These are phyloP conservation scores for Clavariopsis aquatica DNA, from an alignment of 495 filamentous ascomycete genomes.

Conservation along the genomic window DNA sequence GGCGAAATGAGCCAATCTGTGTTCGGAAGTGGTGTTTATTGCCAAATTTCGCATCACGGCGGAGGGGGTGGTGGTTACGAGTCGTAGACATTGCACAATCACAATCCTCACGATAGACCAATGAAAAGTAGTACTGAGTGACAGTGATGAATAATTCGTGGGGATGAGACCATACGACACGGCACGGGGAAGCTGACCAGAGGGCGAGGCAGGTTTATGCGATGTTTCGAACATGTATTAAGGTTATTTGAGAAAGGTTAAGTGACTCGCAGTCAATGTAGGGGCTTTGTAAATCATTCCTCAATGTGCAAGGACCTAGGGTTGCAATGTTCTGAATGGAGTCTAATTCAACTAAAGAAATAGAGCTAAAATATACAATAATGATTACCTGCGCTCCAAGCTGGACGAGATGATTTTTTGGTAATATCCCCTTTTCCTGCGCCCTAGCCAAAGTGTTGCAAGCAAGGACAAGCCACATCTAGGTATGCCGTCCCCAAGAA, in stretches of 20 bases:
- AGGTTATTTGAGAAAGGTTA: neutral
- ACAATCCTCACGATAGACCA: neutral
- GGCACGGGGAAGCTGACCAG: too few species aligned
- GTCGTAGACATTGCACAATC: neutral
- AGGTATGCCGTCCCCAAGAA: neutral
- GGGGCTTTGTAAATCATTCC: neutral
- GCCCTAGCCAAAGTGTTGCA: conserved; percentile 3
- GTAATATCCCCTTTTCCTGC: too few species aligned
- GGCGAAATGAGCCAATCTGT: neutral
- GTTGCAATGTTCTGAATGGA: neutral
- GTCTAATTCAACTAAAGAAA: conserved; percentile 14
- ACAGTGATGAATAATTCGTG: too few species aligned
- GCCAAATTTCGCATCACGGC: neutral
- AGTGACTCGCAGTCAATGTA: neutral
- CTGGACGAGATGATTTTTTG: conserved; percentile 7
- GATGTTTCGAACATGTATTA: too few species aligned
- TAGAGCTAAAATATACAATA: conserved; percentile 19
- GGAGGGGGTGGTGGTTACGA: neutral
- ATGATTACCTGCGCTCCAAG: conserved; percentile 19
- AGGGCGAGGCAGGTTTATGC: too few species aligned
- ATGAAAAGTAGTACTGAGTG: too few species aligned
- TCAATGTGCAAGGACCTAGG: neutral
- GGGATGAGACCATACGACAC: too few species aligned
- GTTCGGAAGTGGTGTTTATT: neutral
- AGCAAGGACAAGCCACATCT: neutral